These are phyloP conservation scores for Tanacetum coccineum DNA, from an alignment of 129 eudicot genomes.

Conservation along the genomic window DNA sequence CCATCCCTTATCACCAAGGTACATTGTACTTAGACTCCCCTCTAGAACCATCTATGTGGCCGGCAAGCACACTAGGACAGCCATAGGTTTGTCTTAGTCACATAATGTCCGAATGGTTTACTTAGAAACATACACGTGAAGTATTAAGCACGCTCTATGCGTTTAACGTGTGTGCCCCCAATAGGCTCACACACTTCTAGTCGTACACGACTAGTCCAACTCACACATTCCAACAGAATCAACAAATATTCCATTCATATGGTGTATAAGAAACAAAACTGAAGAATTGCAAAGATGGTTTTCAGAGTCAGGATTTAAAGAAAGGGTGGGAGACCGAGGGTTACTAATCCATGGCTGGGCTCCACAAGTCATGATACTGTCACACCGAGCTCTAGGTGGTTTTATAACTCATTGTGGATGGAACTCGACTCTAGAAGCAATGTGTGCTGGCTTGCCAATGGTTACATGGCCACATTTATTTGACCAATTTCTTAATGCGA, in stretches of 20 bases:
- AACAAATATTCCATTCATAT: constrained; percentile 42
- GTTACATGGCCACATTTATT: constrained; percentile 52
- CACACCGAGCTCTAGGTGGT: constrained; percentile 51
- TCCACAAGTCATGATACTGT: constrained; percentile 48
- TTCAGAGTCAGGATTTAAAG: constrained; percentile 30
- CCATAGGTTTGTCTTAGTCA: no score
- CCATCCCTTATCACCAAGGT: no score
- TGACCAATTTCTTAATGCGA: constrained; percentile 47
- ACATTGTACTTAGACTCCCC: no score
- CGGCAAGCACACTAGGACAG: no score
- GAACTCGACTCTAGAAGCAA: constrained; percentile 54
- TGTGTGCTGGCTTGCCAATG: constrained; percentile 47
- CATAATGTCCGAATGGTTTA: no score
- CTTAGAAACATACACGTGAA: no score
- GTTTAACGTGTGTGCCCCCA: no score
- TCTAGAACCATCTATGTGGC: no score
- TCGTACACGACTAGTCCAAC: no score
- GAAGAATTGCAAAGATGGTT: constrained; percentile 40
- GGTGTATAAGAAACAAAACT: constrained; percentile 29
- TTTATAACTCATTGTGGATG: constrained; percentile 60
- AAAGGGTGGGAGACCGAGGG: constrained; percentile 36
- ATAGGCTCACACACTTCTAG: no score
- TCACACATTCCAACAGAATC: no score
- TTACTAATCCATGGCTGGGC: constrained; percentile 56
- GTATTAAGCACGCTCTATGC: no score